Evolutionary conservation across 75 land plant genomes (phyloP).

Genomic region (Isoetes taiwanensis): DNA sequence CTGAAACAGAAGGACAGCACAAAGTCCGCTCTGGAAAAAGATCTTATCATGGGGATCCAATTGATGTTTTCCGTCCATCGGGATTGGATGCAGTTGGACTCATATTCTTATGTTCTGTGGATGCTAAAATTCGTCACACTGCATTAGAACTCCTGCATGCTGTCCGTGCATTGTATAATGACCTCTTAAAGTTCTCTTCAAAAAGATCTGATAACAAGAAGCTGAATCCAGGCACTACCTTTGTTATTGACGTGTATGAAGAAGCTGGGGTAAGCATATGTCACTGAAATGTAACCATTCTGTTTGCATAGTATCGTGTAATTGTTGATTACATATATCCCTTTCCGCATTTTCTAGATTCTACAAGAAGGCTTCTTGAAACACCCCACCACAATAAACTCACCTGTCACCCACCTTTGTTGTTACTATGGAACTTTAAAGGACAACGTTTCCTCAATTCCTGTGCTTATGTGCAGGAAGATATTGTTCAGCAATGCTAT

Average conservation of each 20-base stretch:
- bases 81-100: constrained; percentile 97
- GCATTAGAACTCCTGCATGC: constrained; percentile 84
- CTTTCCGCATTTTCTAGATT: background rate
- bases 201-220: constrained; percentile 34
- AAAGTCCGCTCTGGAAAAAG: constrained; percentile 22
- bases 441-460: too few species aligned
- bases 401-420: background rate
- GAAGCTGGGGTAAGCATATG: constrained; percentile 71
- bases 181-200: constrained; percentile 36
- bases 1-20: constrained; percentile 17
- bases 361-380: constrained; percentile 9
- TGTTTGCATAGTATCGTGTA: background rate
- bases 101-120: constrained; percentile 84
- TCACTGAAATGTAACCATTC: background rate
- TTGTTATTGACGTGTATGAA: constrained; percentile 95
- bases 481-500: constrained; percentile 88
- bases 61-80: constrained; percentile 54
- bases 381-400: background rate
- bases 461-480: too few species aligned
- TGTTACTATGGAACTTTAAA: background rate
- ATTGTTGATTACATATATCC: background rate
- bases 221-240: constrained; percentile 47
- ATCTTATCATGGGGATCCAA: constrained; percentile 29
- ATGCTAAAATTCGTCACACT: constrained; percentile 83
- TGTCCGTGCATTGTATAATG: constrained; percentile 86